A percentile compares a stretch with the other conserved stretches of the same genome.
These are phyloP conservation scores for Nothophoma quercina DNA, from an alignment of 2,329 filamentous ascomycete genomes.

Conservation along the genomic window DNA sequence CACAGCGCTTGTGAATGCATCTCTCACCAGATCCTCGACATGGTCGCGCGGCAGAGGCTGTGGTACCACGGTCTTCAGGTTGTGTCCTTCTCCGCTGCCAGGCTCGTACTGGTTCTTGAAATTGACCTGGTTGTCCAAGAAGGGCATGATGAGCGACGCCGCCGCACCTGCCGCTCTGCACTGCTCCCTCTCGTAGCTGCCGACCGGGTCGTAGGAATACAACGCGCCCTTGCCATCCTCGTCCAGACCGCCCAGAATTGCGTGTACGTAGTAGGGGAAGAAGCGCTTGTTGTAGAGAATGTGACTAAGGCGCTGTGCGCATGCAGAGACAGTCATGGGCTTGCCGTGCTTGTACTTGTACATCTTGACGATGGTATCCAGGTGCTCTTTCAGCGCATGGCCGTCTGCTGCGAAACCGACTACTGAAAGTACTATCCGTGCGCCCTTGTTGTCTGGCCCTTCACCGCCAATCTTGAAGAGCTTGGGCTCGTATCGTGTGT, in stretches of 20 bases:
- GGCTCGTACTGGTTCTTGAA: constrained; percentile 98
- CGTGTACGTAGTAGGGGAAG: constrained; percentile 98
- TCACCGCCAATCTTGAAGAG: constrained; percentile 97
- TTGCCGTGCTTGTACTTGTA: constrained; percentile 98
- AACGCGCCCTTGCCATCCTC: constrained; percentile 93
- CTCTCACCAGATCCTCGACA: constrained; percentile 88
- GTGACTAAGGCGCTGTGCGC: constrained; percentile 91
- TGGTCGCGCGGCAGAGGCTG: constrained; percentile 74
- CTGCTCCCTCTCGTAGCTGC: constrained; percentile 96
- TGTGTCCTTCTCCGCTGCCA: constrained; percentile 82
- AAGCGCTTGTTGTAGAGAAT: constrained; percentile 98
- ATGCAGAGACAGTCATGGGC: constrained; percentile 91
- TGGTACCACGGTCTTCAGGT: constrained; percentile 72
- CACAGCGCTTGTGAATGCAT: constrained; percentile 97
- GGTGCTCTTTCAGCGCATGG: constrained; percentile 88
- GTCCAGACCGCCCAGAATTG: constrained; percentile 91
- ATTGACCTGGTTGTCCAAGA: constrained; percentile 99
- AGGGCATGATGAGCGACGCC: constrained; percentile 96
- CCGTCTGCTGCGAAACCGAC: constrained; percentile 97
- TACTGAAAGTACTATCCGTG: constrained; percentile 88
- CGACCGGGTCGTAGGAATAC: constrained; percentile 97
- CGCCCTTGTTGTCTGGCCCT: constrained; percentile 82
- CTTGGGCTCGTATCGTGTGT: constrained; percentile 93
- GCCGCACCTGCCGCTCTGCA: constrained; percentile 93
- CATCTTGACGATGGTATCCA: constrained; percentile 97